Base-by-base conservation (phyloP, 768 basidiomycete genomes). In the Termitomyces sp. region DNA sequence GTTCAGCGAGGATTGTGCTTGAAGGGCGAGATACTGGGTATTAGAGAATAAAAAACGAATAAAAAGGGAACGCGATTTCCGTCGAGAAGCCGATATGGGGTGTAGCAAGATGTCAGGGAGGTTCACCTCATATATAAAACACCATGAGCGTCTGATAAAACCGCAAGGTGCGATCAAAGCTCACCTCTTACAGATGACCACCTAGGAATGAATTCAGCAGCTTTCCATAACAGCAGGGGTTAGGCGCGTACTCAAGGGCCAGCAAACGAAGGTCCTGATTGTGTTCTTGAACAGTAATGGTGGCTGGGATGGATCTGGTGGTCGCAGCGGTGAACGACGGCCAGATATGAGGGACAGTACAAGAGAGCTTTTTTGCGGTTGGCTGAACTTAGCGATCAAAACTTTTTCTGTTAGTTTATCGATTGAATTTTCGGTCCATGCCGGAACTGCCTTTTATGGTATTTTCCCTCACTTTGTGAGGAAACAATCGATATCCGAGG, bases 201-300 rank as follows among this genome's bases (percentile, higher is more conserved):
- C 88, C 89, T 91, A 47, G 54, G 58, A 62, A 64, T 57, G 20
- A 23, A 51, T 69, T 61, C 66, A 57, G 33, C 66, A 60, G 57
- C 49, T 54, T 10, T 56, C 35, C 33, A 55, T 64, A 57, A 14
- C 52, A 50, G 14, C 40, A 60, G 60, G 56, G 57, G 50, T 59
- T 59, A 61, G 58, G 58, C 28, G 71, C 88, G 65, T 62, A 91
- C 89, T 82, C 83, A 71, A 86, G 83, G 86, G 86, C 86, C 87
- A 89, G 74, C 72, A 89, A 79, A 80, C 89, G 88, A 72, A 91
- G 86, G 79, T 91, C 88, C 73, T 75, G 81, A 76, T 89, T 89
- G 78, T 85, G 83, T 80, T 78, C 76, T 71, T 88, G 86, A 82
- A 84, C 83, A 84, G 83, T 78, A 88, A 89, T 90, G 71, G 69